Base-by-base conservation (phyloP, 305 asterid genomes). In the Fraxinus angustifolia region DNA sequence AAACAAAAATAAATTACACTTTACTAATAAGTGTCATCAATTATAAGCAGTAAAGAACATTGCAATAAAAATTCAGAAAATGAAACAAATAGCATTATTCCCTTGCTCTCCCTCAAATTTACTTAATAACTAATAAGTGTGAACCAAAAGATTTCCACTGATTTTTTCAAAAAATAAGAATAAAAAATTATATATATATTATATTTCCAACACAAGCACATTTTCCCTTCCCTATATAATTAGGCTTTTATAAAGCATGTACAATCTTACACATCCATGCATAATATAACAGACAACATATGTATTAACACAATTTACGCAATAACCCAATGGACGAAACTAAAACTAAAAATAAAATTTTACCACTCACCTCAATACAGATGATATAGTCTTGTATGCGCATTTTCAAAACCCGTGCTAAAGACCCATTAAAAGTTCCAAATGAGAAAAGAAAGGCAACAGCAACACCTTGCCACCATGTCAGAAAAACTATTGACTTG, bases 381-480 rank as follows among this genome's bases (percentile, higher is more conserved):
- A 95, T 95, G 84, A 95, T 92, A 77, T 93, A 93, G 86, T 95
- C 98, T 83, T 95, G 98, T 84, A 93, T 91, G 72, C 97, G 93
- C 76, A 94, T 85, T 86, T 93, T 90, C 86, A 95, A 80, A 77
- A 88, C 93, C 87, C 87, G 90, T 0, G 96, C 99, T 88, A 95
- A 84, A 56, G 93, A 86, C 73, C 98, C 99, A 87, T 88, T 87
- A 81, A 95, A 89, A 76, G 98, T 92, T 85, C 99, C 99, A 80
- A 93, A 86, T 11, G 98, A 92, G 84, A 93, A 90, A 76, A 95
- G 97, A 84, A 95, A 95, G 33, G 98, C 98, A 85, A 95, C 94
- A 53, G 90, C 94, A 78, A 95, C 76, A 73, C 99, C 99, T 92
- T 95, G 99, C 99, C 99, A 95, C 99, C 99, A 95, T 35, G 99